Percentiles rank a stretch among this genome's conserved stretches.
These are phyloP conservation scores for Metschnikowia dekortorum DNA, from an alignment of 805 yeast genomes.

Conservation along the genomic window DNA sequence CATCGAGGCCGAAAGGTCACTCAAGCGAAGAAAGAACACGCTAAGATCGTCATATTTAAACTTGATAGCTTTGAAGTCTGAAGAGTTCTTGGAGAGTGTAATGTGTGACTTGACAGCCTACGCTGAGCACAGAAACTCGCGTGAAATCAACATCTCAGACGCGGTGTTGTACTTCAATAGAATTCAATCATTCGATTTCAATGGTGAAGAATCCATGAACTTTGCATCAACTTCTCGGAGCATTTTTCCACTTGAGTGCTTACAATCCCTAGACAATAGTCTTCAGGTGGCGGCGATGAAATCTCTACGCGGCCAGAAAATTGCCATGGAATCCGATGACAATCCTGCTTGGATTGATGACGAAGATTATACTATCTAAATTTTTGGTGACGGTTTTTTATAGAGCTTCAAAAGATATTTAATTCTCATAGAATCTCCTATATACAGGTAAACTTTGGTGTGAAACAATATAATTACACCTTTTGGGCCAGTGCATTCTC, in stretches of 20 bases:
- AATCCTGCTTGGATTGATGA: not conserved
- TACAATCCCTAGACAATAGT: slow-evolving; percentile 30
- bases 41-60: slow-evolving; percentile 14
- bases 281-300: slow-evolving; percentile 14
- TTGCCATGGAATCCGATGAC: not conserved
- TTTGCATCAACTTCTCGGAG: slow-evolving; percentile 31
- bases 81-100: slow-evolving; percentile 27
- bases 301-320: not conserved
- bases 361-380: not conserved
- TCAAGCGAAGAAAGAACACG: slow-evolving; percentile 3
- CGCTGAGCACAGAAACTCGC: slow-evolving; percentile 29
- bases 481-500: slow-evolving; percentile 13
- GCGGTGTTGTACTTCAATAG: slow-evolving; percentile 32
- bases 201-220: slow-evolving; percentile 17
- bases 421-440: not conserved
- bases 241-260: slow-evolving; percentile 33
- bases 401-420: not conserved
- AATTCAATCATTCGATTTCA: slow-evolving; percentile 19
- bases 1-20: not conserved
- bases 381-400: not conserved
- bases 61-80: slow-evolving; percentile 26
- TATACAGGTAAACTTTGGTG: not conserved
- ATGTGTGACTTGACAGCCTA: slow-evolving; percentile 33
- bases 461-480: not conserved
- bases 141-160: slow-evolving; percentile 30